A percentile compares a stretch with the other conserved stretches of the same genome.
Conservation (phyloP, 176 grass and related monocot genomes). For the Raddia guianensis region DNA sequence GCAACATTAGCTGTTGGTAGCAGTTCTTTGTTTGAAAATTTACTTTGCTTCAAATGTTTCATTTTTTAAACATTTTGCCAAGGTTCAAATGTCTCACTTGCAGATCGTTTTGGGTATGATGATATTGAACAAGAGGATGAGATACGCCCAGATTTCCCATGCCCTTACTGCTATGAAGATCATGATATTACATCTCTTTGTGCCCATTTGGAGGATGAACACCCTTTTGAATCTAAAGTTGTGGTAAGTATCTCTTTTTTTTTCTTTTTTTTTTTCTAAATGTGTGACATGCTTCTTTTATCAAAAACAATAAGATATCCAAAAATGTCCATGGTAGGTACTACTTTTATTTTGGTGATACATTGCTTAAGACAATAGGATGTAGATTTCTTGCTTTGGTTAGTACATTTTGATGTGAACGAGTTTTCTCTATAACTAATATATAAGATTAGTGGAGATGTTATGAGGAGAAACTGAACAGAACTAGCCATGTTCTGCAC, state of each 20-base stretch:
- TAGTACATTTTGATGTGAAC: not conserved
- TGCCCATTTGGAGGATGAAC: conserved; percentile 72
- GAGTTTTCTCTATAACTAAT: not conserved
- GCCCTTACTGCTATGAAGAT: conserved; percentile 90
- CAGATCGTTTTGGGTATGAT: conserved; percentile 63
- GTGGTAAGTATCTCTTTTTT: conserved; percentile 45
- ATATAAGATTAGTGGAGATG: not conserved
- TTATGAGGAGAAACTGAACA: not conserved
- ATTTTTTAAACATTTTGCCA: not conserved
- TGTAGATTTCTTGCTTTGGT: not conserved
- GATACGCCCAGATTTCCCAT: conserved; percentile 55
- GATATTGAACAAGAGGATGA: conserved; percentile 77
- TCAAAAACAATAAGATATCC: not conserved
- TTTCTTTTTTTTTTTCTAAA: conserved; percentile 1
- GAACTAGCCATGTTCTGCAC: not conserved
- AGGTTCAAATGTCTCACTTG: not conserved
- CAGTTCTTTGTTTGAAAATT: too few species aligned
- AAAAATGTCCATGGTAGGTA: not conserved
- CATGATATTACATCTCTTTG: conserved; percentile 69
- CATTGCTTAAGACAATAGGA: not conserved
- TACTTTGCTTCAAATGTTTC: not conserved
- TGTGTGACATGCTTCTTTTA: not conserved
- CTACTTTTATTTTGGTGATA: conserved; percentile 11
- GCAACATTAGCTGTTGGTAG: not conserved
- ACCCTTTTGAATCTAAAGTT: conserved; percentile 70